Conservation (phyloP, 169 alveolate genomes). For the Eimeria acervulina region DNA sequence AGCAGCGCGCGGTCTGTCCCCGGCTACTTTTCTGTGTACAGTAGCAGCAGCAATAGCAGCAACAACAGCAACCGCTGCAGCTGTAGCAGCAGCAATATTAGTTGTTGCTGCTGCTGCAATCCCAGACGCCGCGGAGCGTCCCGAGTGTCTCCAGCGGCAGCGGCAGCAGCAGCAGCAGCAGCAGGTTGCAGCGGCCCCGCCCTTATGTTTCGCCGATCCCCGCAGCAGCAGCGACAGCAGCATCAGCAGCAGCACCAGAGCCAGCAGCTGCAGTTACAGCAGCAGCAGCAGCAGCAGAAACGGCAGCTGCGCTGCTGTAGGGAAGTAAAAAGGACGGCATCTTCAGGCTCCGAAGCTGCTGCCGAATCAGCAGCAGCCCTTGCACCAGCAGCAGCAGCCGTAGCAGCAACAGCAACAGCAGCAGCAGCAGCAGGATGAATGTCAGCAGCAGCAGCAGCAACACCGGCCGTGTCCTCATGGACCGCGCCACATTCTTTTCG, state of each 20-base stretch:
- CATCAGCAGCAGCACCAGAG: background rate
- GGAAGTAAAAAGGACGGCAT: background rate
- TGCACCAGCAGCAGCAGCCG: background rate
- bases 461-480: conserved; percentile 42
- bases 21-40: background rate
- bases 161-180: conserved; percentile 52
- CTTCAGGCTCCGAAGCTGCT: background rate
- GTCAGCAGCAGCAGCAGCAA: conserved; percentile 12
- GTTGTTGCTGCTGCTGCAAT: no score
- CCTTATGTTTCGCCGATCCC: background rate
- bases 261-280: background rate
- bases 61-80: background rate
- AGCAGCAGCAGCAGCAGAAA: conserved; percentile 37
- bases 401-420: conserved; percentile 25
- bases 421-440: background rate
- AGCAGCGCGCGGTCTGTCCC: background rate
- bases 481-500: conserved; percentile 56
- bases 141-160: background rate
- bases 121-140: no score
- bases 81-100: no score
- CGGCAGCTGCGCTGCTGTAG: background rate
- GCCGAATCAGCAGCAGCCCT: background rate
- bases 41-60: conserved; percentile 3
- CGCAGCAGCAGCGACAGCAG: conserved; percentile 19
- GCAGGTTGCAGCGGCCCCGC: background rate